Base-by-base conservation (phyloP, 2,329 filamentous ascomycete genomes). In the Arachnomyces sp. region DNA sequence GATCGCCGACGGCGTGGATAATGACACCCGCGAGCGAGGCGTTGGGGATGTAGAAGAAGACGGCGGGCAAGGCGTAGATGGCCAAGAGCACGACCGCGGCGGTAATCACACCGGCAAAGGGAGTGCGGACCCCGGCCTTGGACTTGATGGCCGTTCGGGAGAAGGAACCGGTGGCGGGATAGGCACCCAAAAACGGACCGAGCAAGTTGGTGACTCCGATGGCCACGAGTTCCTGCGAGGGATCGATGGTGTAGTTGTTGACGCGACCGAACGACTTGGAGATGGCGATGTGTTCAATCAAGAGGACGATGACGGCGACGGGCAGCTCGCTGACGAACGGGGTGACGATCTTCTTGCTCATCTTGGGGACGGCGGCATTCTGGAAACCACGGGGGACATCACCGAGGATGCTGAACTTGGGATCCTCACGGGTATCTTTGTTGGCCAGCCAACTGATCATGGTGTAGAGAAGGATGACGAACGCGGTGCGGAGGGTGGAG, bases 271-370 rank as follows among this genome's bases (percentile, higher is more conserved):
- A 96, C 0, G 90, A 95, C 62, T 96, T 98, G 13, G 89, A 87
- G 47, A 96, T 95, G 35, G 90, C 88, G 53, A 96, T 95, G 60
- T 96, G 90, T 64, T 96, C 92, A 45, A 96, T 93, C 28, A 96
- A 73, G 42, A 96, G 73, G n/a, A 98, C 89, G 49, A 96, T 94
- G 38, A 95, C 81, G 1, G 84, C 82, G 6, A 85, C 84, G 0
- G 92, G 92, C 3, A 96, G 69, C 48, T 95, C 75, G 32, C 72
- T 70, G 1, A 75, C 72, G 55, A 94, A 87, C 1, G 77, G 66
- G 2, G 68, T 72, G 55, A 95, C 75, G 38, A 95, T 76, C 0
- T 71, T 62, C 0, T 62, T 63, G 49, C 84, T 78, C 44, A 96
- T 67, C 0, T 65, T 70, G 0, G 92, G 92, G 4, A 83, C 80